These are phyloP conservation scores for Botrytis hyacinthi DNA, from an alignment of 2,329 filamentous ascomycete species.

Conservation along the genomic window DNA sequence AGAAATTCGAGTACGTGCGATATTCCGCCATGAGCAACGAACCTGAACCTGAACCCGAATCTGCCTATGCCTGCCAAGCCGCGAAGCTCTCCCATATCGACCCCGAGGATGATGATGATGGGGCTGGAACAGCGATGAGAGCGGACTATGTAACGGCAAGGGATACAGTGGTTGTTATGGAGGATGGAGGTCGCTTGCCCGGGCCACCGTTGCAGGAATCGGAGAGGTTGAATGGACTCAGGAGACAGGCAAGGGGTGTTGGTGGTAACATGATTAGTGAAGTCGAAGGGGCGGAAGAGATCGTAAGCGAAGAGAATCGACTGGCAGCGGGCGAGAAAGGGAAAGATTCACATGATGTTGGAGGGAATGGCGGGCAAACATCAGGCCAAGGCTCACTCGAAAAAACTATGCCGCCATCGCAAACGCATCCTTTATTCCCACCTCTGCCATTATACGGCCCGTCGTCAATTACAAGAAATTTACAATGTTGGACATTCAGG, in stretches of 20 bases:
- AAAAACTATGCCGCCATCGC: slow-evolving; percentile 57
- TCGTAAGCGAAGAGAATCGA: slow-evolving; percentile 34
- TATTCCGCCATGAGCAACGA: slow-evolving; percentile 14
- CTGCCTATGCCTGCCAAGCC: slow-evolving; percentile 57
- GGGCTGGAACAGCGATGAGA: slow-evolving; percentile 52
- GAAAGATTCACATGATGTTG: slow-evolving; percentile 21
- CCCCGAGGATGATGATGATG: slow-evolving; percentile 33
- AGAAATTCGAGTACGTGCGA: slow-evolving; percentile 17
- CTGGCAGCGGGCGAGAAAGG: slow-evolving; percentile 9
- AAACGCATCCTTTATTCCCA: slow-evolving; percentile 80
- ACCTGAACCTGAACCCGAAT: slow-evolving; percentile 2
- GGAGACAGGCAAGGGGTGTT: slow-evolving; percentile 45
- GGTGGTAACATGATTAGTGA: slow-evolving; percentile 40
- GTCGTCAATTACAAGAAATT: slow-evolving; percentile 59
- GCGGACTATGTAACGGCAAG: slow-evolving; percentile 66
- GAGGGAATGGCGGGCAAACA: slow-evolving; percentile 40
- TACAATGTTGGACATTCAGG: slow-evolving; percentile 66
- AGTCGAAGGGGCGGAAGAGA: slow-evolving; percentile 34
- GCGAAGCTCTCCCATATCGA: slow-evolving; percentile 50
- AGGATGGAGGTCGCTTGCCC: slow-evolving; percentile 64
- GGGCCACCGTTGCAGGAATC: slow-evolving; percentile 69
- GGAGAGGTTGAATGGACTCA: slow-evolving; percentile 64
- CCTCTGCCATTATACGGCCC: slow-evolving; percentile 80
- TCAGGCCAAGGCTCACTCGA: slow-evolving; percentile 49
- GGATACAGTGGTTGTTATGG: slow-evolving; percentile 69